Evolutionary conservation across 768 basidiomycete genomes (phyloP).

Genomic region (Clathrus columnatus): DNA sequence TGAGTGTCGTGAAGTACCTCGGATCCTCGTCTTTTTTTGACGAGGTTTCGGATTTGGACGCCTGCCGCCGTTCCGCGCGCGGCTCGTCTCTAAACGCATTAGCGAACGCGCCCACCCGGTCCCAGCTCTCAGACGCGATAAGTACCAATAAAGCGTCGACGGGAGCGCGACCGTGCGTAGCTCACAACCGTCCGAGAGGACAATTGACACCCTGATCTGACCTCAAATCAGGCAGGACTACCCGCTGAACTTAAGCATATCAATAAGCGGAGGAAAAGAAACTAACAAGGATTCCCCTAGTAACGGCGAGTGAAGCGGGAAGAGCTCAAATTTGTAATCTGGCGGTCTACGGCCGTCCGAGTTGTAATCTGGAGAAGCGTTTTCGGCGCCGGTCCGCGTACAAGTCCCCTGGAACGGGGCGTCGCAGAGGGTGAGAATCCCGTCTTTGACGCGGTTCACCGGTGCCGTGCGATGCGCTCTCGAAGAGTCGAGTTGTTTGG

Average conservation of each 20-base stretch:
- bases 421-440: conserved; percentile 61
- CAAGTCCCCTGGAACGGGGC: conserved; percentile 75
- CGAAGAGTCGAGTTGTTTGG: conserved; percentile 79
- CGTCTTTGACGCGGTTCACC: conserved; percentile 52
- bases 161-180: conserved; percentile 20
- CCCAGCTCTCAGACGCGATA: conserved; percentile 39
- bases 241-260: conserved; percentile 86
- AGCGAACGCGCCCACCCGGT: conserved; percentile 27
- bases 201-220: conserved; percentile 33
- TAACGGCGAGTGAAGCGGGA: conserved; percentile 83
- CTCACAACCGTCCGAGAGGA: conserved; percentile 18
- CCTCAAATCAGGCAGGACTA: conserved; percentile 79
- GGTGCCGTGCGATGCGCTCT: conserved; percentile 62
- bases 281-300: conserved; percentile 86
- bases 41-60: conserved; percentile 35
- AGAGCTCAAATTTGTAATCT: conserved; percentile 80
- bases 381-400: conserved; percentile 61
- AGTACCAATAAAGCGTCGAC: conserved; percentile 36
- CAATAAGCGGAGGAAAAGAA: conserved; percentile 88
- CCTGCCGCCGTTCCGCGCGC: conserved; percentile 20
- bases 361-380: conserved; percentile 76
- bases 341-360: conserved; percentile 51
- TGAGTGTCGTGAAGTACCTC: conserved; percentile 60
- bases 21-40: conserved; percentile 30
- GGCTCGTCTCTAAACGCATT: conserved; percentile 40